Base-by-base conservation (phyloP, 2,329 filamentous ascomycete genomes). In the Stagonosporopsis vannaccii region DNA sequence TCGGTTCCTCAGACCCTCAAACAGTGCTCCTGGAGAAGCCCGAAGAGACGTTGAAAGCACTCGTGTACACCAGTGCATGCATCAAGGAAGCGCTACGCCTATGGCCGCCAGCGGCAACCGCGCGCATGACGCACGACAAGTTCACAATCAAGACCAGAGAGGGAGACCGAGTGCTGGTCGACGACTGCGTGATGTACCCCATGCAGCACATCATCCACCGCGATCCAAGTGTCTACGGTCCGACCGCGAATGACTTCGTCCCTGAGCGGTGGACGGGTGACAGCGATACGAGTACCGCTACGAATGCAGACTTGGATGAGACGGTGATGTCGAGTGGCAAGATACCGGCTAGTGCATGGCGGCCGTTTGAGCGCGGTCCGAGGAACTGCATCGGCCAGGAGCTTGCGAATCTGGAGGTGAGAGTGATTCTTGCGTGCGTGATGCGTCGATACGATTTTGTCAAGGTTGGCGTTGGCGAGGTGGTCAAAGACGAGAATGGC, bases 361-460 rank as follows among this genome's bases (percentile, higher is more conserved):
- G 84, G 7, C 75, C 82, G 0, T 87, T 87, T 66, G 82, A 83
- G 62, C 76, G 80, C 43, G 85, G 85, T 0, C 78, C 80, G 2
- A 70, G 84, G 15, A 83, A 82, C 54, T 88, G 85, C 62, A 83
- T 86, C 35, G 84, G 84, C 0, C 83, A 86, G 68, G 84, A 85
- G 65, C 75, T 86, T 37, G 84, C 80, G 1, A 79, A 81, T 62
- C 68, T 84, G 4, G 84, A 87, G 69, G 71, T 80, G 2, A 80
- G 80, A 59, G 75, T 83, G 54, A 78, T 85, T 22, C 69, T 86
- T 20, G 83, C 80, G 13, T 71, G 68, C 51, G 63, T 70, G 4
- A 60, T 73, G 35, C 61, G 72, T 26, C 62, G 68, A 26, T 76
- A 71, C 49, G 68, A 73, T 23, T 75, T 76, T 42, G 59, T 67